phyloP scores from a whole-genome alignment of 768 basidiomycete species.

The Amanita jacksonii region DNA sequence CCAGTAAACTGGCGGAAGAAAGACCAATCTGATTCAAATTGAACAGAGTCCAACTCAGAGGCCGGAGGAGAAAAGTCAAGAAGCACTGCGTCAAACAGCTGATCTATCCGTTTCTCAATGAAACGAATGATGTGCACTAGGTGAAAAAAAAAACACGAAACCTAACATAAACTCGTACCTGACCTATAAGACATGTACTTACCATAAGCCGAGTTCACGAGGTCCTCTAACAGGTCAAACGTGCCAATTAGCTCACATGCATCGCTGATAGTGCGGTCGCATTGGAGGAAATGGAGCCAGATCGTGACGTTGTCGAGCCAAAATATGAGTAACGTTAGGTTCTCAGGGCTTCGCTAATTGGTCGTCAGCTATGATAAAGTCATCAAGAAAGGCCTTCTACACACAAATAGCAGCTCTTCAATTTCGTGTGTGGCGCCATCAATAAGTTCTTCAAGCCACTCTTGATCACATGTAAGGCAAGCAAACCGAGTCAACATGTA shows the following conservation, averaged over 20 bases:
- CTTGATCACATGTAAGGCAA: conserved; percentile 80
- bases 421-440: conserved; percentile 87
- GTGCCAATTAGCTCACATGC: conserved; percentile 80
- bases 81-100: conserved; percentile 70
- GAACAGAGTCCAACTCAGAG: conserved; percentile 68
- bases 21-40: conserved; percentile 97
- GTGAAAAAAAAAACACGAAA: conserved; percentile 8
- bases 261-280: conserved; percentile 68
- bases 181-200: conserved; percentile 14
- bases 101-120: conserved; percentile 83
- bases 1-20: conserved; percentile 65
- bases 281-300: conserved; percentile 86
- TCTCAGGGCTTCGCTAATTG: conserved; percentile 67
- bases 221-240: conserved; percentile 81
- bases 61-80: conserved; percentile 78
- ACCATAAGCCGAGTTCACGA: conserved; percentile 94
- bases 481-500: conserved; percentile 92
- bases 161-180: no score
- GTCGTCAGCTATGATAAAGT: conserved; percentile 9
- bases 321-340: conserved; percentile 79
- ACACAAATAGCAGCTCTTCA: conserved; percentile 86
- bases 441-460: conserved; percentile 89
- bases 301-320: conserved; percentile 92
- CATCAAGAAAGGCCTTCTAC: conserved; percentile 25
- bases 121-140: conserved; percentile 92